Base-by-base conservation (phyloP, 2,329 filamentous ascomycete species). In the Talaromyces funiculosus region DNA sequence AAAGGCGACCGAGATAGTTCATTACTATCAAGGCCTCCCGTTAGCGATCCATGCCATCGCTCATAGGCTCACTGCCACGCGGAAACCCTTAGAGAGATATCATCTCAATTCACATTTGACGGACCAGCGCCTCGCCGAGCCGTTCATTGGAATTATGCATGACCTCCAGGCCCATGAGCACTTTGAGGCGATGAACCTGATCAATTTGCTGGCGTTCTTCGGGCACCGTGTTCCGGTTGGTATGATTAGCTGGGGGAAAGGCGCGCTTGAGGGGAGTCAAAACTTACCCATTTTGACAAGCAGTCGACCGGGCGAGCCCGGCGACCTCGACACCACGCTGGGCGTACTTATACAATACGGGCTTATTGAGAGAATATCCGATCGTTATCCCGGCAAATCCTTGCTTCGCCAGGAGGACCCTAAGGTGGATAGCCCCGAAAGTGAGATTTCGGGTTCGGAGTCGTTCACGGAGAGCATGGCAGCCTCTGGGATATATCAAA, bases 1-100 rank as follows among this genome's bases (percentile, higher is more conserved):
- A 37, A 82, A 84, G 60, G 85, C 86, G 0, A 79, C 77, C n/a
- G 82, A 88, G 61, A 68, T 90, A 16, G 86, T 89, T 1, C 79
- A 82, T 45, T 72, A 86, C 49, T 85, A 89, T 74, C 85, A 85
- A 22, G 81, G 84, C 59, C 75, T 90, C 14, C 87, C 87, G 0
- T 75, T 89, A 6, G 87, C 87, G 64, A 86, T 90, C 20, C 86
- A 89, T 65, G 83, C 86, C 0, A 83, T 86, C 1, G 85, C 85
- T 0, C 81, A 84, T 63, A 80, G 86, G 35, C 74, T 89, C 14
- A 85, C 82, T 59, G 81, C 82, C 2, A 86, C 84, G 0, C 77
- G 80, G 18, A 86, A 87, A 64, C 84, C 86, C 0, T 75, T 89
- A 3, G 81, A 83, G 0, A 84, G 79, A 64, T 89, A 86, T 62